These are phyloP conservation scores for Eustoma russellianum DNA, from an alignment of 257 asterid species.

Conservation along the genomic window DNA sequence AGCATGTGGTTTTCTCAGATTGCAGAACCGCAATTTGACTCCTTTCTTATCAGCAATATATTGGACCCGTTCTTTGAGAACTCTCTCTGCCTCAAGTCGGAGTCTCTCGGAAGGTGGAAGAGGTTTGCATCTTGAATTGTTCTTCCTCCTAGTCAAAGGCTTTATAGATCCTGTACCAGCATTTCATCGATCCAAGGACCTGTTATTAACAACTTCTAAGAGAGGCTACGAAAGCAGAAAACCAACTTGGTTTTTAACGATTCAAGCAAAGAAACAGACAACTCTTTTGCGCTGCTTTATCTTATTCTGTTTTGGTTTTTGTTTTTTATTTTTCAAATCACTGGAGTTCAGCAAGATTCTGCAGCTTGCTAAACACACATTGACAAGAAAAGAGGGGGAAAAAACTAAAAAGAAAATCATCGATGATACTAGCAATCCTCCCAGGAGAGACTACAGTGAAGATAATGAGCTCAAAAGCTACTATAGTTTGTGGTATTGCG, in stretches of 20 bases:
- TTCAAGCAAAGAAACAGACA: no score
- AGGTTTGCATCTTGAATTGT: slow-evolving; percentile 57
- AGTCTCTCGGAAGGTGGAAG: slow-evolving; percentile 96
- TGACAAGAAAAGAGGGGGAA: no score
- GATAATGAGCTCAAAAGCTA: no score
- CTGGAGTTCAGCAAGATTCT: no score
- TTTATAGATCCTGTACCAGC: slow-evolving; percentile 92
- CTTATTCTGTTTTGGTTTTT: no score
- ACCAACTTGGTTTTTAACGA: background rate
- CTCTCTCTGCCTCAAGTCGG: slow-evolving; percentile 95
- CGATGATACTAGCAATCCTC: no score
- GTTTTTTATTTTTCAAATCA: no score
- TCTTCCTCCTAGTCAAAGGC: slow-evolving; percentile 45
- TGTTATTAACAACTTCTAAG: slow-evolving; percentile 53
- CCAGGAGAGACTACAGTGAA: no score
- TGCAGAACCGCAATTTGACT: slow-evolving; percentile 85
- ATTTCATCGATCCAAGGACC: slow-evolving; percentile 82
- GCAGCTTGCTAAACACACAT: no score
- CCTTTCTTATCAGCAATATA: slow-evolving; percentile 96
- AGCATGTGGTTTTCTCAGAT: slow-evolving; percentile 79
- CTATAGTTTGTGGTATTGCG: no score
- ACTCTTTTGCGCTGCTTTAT: no score
- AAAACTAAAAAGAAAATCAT: no score
- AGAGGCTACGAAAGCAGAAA: slow-evolving; percentile 24
- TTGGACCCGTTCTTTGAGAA: slow-evolving; percentile 92